phyloP scores from a whole-genome alignment of 202 grass and related monocot species.

The Saccharum hybrid region DNA sequence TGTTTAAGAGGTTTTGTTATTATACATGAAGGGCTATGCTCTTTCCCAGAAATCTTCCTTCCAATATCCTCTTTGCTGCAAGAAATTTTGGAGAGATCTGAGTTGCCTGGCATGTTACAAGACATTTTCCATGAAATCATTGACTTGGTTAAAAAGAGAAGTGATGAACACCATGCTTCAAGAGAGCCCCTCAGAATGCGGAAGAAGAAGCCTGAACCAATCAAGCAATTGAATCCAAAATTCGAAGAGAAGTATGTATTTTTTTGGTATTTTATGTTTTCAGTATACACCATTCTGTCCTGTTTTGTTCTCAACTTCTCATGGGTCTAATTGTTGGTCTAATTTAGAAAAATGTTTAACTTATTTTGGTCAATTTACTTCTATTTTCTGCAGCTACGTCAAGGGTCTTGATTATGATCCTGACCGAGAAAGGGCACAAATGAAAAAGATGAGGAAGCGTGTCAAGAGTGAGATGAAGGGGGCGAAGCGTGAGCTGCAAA shows the following conservation, averaged over 20 bases:
- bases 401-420: constrained; percentile 96
- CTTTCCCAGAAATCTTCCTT: constrained; percentile 91
- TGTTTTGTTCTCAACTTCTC: constrained; percentile 16
- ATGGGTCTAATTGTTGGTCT: neutral
- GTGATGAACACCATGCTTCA: constrained; percentile 58
- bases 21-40: constrained; percentile 72
- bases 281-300: neutral
- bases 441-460: constrained; percentile 79
- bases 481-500: constrained; percentile 70
- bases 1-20: constrained; percentile 82
- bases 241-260: constrained; percentile 86
- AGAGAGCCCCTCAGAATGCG: constrained; percentile 85
- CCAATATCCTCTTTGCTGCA: constrained; percentile 66
- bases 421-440: constrained; percentile 79
- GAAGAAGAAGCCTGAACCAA: constrained; percentile 85
- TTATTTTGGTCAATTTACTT: neutral
- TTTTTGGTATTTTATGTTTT: constrained; percentile 39
- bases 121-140: constrained; percentile 70
- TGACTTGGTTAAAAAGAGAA: constrained; percentile 77
- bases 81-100: constrained; percentile 60
- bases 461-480: constrained; percentile 80
- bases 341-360: neutral
- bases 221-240: constrained; percentile 89
- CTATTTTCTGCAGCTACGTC: constrained; percentile 72
- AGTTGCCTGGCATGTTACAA: constrained; percentile 47